Conservation (phyloP, 768 basidiomycete species). For the Stropharia rugosoannulata region DNA sequence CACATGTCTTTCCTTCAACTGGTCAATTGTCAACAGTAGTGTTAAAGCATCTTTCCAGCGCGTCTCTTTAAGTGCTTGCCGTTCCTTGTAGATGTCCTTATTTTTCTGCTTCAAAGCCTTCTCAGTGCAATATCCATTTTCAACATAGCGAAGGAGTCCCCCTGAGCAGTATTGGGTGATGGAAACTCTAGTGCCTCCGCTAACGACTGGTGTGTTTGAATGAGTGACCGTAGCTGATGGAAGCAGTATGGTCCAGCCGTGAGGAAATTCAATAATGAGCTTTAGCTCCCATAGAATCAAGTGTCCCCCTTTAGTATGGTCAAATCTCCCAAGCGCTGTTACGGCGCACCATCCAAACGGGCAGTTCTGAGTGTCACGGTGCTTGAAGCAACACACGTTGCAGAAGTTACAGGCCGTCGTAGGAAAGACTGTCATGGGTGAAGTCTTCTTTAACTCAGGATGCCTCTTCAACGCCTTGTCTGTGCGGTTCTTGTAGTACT, state of each 20-base stretch:
- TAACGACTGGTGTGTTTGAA: constrained; percentile 19
- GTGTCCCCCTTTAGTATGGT: constrained; percentile 23
- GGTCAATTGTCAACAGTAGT: too few relatives aligned
- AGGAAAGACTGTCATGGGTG: too few relatives aligned
- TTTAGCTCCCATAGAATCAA: constrained; percentile 2
- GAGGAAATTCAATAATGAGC: constrained; percentile 6
- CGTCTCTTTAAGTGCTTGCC: too few relatives aligned
- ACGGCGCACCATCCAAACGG: constrained; percentile 28
- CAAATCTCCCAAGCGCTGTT: constrained; percentile 20
- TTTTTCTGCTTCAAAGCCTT: too few relatives aligned
- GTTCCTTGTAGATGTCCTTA: too few relatives aligned
- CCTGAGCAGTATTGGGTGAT: constrained; percentile 28
- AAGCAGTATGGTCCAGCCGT: constrained; percentile 19
- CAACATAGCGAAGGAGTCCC: constrained; percentile 18
- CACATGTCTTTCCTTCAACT: too few relatives aligned
- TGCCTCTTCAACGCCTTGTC: too few relatives aligned
- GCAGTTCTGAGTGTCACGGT: constrained; percentile 28
- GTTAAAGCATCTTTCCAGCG: too few relatives aligned
- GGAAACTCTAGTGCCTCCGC: constrained; percentile 17
- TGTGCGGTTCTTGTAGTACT: too few relatives aligned
- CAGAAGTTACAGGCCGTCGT: too few relatives aligned
- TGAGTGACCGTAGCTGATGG: constrained; percentile 26
- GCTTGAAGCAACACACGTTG: constrained; percentile 1
- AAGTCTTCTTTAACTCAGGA: too few relatives aligned
- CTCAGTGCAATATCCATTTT: not conserved